Percentiles rank a stretch among this genome's conserved stretches.
phyloP scores from a whole-genome alignment of 2,329 filamentous ascomycete species.

The Talaromyces sp. region DNA sequence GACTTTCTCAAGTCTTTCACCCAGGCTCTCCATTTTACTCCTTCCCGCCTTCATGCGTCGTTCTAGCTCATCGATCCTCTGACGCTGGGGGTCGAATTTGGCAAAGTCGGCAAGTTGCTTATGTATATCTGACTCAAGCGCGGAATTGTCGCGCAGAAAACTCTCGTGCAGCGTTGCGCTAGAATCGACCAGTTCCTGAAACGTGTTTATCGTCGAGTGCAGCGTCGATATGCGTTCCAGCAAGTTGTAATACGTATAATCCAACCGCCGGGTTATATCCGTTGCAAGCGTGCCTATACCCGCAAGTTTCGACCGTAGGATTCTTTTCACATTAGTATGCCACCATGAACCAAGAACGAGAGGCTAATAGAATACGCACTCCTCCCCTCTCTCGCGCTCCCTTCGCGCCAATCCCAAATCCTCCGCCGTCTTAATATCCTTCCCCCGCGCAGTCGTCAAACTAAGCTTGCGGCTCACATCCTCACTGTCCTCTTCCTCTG shows the following conservation, averaged over 20 bases:
- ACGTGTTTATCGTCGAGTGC: conserved; percentile 38
- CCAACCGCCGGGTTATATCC: conserved; percentile 45
- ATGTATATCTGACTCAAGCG: conserved; percentile 36
- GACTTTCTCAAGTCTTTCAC: conserved; percentile 38
- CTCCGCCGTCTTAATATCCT: conserved; percentile 32
- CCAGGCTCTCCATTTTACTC: conserved; percentile 35
- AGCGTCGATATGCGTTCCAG: conserved; percentile 44
- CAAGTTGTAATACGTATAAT: conserved; percentile 49
- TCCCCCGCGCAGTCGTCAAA: conserved; percentile 24
- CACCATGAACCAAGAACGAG: not conserved
- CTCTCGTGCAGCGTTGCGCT: conserved; percentile 35
- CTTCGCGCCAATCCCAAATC: conserved; percentile 46
- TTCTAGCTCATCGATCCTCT: conserved; percentile 37
- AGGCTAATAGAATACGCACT: conserved; percentile 46
- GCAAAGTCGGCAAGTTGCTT: conserved; percentile 38
- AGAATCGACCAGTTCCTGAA: conserved; percentile 41
- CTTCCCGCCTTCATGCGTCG: conserved; percentile 38
- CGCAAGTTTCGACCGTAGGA: conserved; percentile 34
- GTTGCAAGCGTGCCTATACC: conserved; percentile 39
- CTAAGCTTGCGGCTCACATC: conserved; percentile 26
- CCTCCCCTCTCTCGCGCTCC: conserved; percentile 73
- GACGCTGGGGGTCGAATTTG: conserved; percentile 38
- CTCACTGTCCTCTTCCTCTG: conserved; percentile 23
- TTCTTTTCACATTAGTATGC: conserved; percentile 12
- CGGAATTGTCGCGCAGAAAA: conserved; percentile 36